A percentile compares a stretch with the other conserved stretches of the same genome.
phyloP scores from a whole-genome alignment of 441 rosid genomes.

The Geranium incanum region DNA sequence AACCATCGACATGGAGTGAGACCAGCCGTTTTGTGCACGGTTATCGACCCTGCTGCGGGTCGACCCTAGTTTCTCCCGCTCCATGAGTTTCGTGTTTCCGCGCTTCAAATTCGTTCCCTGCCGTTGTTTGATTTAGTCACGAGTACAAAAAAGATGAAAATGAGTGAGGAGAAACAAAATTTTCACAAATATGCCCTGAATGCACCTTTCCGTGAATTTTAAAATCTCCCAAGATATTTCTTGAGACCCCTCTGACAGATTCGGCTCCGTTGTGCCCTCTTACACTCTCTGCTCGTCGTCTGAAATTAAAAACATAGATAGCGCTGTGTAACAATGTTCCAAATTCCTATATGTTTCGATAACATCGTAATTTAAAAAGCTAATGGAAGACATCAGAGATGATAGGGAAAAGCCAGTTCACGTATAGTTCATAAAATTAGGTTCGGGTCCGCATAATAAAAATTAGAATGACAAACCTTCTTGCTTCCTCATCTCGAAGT shows the following conservation, averaged over 20 bases:
- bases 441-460: neutral
- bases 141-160: neutral
- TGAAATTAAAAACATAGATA: slow-evolving; percentile 15
- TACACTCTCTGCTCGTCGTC: slow-evolving; percentile 54
- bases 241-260: slow-evolving; percentile 59
- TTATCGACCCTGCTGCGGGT: neutral
- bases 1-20: slow-evolving; percentile 3
- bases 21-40: neutral
- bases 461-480: slow-evolving; percentile 48
- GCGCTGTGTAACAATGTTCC: too few species aligned
- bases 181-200: neutral
- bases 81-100: neutral
- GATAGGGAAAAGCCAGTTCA: too few species aligned
- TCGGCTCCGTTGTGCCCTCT: slow-evolving; percentile 54
- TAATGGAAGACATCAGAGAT: neutral
- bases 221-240: slow-evolving; percentile 37
- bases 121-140: neutral
- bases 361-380: neutral
- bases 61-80: neutral
- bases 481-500: slow-evolving; percentile 76
- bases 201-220: slow-evolving; percentile 33
- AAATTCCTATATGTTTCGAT: neutral
- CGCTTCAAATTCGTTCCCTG: neutral
- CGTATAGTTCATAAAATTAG: too few species aligned
- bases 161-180: neutral